A percentile compares a stretch with the other conserved stretches of the same genome.
Evolutionary conservation across 75 land plant genomes (phyloP).

Genomic region (Adiantum capillusveneris): DNA sequence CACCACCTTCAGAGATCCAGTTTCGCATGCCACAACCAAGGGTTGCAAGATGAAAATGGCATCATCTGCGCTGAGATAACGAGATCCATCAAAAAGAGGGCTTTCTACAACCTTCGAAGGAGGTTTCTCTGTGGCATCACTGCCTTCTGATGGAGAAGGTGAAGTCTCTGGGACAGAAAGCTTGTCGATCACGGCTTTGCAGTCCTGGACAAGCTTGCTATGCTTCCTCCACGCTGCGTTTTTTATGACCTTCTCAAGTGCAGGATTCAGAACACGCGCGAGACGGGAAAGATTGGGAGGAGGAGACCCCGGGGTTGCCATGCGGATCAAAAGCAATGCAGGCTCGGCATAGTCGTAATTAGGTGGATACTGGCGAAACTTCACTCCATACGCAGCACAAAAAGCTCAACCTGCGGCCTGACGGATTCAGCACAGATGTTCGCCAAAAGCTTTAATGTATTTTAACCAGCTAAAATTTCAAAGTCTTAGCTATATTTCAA

Average conservation of each 20-base stretch:
- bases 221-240: conserved; percentile 94
- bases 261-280: conserved; percentile 33
- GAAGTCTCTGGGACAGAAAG: conserved; percentile 22
- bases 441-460: too few relatives aligned
- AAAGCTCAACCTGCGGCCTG: too few relatives aligned
- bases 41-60: conserved; percentile 71
- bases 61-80: conserved; percentile 45
- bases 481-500: too few relatives aligned
- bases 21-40: conserved; percentile 54
- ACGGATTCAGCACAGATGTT: too few relatives aligned
- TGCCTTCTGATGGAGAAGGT: not conserved
- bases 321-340: not conserved
- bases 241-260: conserved; percentile 81
- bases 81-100: conserved; percentile 43
- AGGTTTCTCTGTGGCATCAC: conserved; percentile 8
- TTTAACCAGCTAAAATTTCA: too few relatives aligned
- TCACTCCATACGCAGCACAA: too few relatives aligned
- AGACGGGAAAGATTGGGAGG: conserved; percentile 33
- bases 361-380: too few relatives aligned
- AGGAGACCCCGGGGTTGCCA: conserved; percentile 22
- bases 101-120: conserved; percentile 17
- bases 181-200: conserved; percentile 65
- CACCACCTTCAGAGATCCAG: conserved; percentile 53
- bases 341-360: too few relatives aligned
- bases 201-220: conserved; percentile 80